A percentile compares a stretch with the other conserved stretches of the same genome.
These are phyloP conservation scores for Blastomyces gilchristii DNA, from an alignment of 2,329 filamentous ascomycete genomes.

Conservation along the genomic window DNA sequence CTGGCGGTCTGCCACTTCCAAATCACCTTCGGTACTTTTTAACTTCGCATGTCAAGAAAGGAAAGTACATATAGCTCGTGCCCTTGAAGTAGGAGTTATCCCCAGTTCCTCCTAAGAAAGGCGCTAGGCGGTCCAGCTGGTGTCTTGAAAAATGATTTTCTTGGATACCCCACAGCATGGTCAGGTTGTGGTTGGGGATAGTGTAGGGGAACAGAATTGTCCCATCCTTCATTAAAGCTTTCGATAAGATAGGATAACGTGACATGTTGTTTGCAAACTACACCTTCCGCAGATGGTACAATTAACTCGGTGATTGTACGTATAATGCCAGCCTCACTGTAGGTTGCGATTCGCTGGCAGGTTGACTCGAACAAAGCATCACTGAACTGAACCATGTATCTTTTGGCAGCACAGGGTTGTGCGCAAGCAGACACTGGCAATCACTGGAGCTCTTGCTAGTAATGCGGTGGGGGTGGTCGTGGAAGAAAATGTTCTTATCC, in stretches of 20 bases:
- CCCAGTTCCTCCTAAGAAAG: background rate
- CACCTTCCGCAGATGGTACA: background rate
- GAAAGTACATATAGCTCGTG: background rate
- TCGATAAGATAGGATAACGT: background rate
- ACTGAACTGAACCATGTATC: background rate
- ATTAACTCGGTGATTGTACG: background rate
- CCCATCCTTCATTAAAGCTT: background rate
- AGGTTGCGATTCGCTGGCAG: background rate
- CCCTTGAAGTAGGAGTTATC: background rate
- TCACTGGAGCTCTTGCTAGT: background rate
- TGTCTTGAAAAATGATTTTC: background rate
- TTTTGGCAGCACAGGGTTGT: background rate
- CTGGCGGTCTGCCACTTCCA: background rate
- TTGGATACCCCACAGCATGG: background rate
- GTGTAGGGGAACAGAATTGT: background rate
- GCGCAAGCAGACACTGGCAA: background rate
- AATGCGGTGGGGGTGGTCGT: background rate
- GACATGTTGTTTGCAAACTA: background rate
- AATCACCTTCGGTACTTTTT: background rate
- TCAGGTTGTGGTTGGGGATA: background rate
- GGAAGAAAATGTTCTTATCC: background rate
- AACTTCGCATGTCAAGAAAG: background rate
- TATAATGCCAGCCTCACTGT: background rate
- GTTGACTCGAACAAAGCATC: background rate
- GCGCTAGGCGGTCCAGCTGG: background rate